Evolutionary conservation across 2,329 filamentous ascomycete species (phyloP), one percentile per base, ranked within the genome.

Genomic region (Westerdykella aurantiaca): DNA sequence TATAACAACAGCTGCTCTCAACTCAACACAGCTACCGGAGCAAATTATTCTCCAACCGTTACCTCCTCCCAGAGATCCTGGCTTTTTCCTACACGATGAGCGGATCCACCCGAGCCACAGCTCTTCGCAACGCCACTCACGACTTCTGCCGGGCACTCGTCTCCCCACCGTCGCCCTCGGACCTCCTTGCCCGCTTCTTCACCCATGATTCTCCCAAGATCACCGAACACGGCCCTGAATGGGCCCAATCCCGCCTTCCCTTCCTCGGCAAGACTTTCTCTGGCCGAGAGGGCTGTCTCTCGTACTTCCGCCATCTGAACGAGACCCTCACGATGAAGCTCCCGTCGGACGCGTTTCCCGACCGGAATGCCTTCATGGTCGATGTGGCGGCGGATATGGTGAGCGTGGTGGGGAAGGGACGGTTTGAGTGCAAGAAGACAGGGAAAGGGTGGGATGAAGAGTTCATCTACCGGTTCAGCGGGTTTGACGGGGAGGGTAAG

Each of bases 211-310:
- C 34, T 12, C 65, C 66, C 10, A 60, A 51, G 14, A 72, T 72
- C 45, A 65, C 64, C 2, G 70, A 72, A 54, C 68, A 72, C 48
- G 70, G 69, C 1, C 69, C 70, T 4, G 34, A 47, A 33, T 71
- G 64, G 67, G 57, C 67, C 11, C 55, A 39, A 22, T 42, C 56
- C 3, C 60, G 60, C 4, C 59, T 72, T 1, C 69, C 67, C 2
- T 72, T 71, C 48, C 55, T 72, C 1, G 63, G 58, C 13, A 62
- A 63, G 37, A 67, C 63, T 0, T 72, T 71, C 43, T 46, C 38
- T 11, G 62, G 62, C 13, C 45, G 42, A 16, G 48, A 58, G 2
- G 63, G 50, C 1, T 72, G 70, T 43, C 59, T 63, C 34, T 56
- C 64, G 34, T 72, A 72, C 46, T 72, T 72, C 50, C 42, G 44